These are phyloP conservation scores for Cenococcum geophilum DNA, from an alignment of 495 filamentous ascomycete genomes.

Conservation along the genomic window DNA sequence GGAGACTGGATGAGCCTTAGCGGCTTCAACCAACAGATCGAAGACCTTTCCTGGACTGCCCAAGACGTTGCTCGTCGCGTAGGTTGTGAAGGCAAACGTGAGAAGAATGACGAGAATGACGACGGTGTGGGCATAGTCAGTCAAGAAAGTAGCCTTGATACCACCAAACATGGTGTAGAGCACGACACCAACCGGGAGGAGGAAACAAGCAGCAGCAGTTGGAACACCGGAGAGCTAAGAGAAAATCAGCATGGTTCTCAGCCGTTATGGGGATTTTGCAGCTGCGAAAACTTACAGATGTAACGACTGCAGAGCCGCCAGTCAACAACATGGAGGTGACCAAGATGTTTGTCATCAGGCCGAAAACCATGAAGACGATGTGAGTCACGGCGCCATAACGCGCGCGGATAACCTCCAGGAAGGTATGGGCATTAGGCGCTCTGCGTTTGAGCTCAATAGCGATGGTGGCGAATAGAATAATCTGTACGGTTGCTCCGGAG, in stretches of 20 bases:
- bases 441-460: constrained; percentile 88
- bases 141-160: constrained; percentile 69
- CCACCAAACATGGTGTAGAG: constrained; percentile 62
- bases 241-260: background rate
- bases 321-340: constrained; percentile 86
- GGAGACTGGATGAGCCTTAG: constrained; percentile 65
- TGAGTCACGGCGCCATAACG: constrained; percentile 50
- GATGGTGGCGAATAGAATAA: constrained; percentile 86
- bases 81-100: constrained; percentile 82
- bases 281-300: constrained; percentile 53
- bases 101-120: constrained; percentile 85
- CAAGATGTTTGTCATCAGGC: constrained; percentile 50
- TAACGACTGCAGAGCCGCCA: constrained; percentile 82
- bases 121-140: constrained; percentile 82
- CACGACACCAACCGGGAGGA: constrained; percentile 80
- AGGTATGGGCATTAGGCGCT: constrained; percentile 54
- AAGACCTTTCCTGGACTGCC: constrained; percentile 79
- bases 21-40: constrained; percentile 67
- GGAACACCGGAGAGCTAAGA: constrained; percentile 55
- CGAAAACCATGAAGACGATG: constrained; percentile 47
- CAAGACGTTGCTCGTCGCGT: constrained; percentile 65
- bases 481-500: constrained; percentile 61
- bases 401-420: constrained; percentile 49
- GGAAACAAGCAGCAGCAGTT: constrained; percentile 83
- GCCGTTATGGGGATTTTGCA: background rate